These are phyloP conservation scores for Boletus rubroflammeus DNA, from an alignment of 768 basidiomycete genomes.

Conservation along the genomic window DNA sequence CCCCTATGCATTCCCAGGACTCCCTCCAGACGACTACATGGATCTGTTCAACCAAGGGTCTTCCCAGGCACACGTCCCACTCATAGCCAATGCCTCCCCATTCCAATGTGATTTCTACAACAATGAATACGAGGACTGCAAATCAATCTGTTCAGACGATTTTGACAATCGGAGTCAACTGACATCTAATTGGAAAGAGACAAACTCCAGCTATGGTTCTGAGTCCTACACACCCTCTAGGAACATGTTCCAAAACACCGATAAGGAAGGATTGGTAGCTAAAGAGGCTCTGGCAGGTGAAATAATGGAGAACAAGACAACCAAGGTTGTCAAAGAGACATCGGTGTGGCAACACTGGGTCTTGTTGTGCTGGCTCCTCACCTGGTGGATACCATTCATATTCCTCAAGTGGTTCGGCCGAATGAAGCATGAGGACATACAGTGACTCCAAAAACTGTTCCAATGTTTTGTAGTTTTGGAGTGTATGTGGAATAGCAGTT, in stretches of 20 bases:
- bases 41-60: too few relatives aligned
- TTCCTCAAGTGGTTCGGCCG: slow-evolving; percentile 70
- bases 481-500: too few relatives aligned
- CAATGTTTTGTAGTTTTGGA: too few relatives aligned
- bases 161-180: slow-evolving; percentile 20
- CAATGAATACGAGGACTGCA: slow-evolving; percentile 75
- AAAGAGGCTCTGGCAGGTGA: slow-evolving; percentile 86
- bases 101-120: slow-evolving; percentile 51
- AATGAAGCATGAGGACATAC: slow-evolving; percentile 92
- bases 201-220: too few relatives aligned
- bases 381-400: slow-evolving; percentile 84
- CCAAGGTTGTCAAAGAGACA: too few relatives aligned
- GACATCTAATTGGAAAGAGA: too few relatives aligned
- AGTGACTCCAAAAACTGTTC: too few relatives aligned
- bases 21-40: too few relatives aligned
- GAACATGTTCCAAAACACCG: slow-evolving; percentile 91
- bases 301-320: slow-evolving; percentile 34
- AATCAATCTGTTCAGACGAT: slow-evolving; percentile 71
- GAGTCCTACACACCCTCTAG: too few relatives aligned
- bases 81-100: too few relatives aligned
- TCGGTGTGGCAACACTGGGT: slow-evolving; percentile 82
- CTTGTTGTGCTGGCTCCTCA: slow-evolving; percentile 79
- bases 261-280: slow-evolving; percentile 67
- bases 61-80: too few relatives aligned
- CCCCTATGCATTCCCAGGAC: slow-evolving; percentile 47